Evolutionary conservation across 129 eudicot genomes (phyloP), one percentile per base, ranked within the genome.

Genomic region (Helianthus tuberosus): DNA sequence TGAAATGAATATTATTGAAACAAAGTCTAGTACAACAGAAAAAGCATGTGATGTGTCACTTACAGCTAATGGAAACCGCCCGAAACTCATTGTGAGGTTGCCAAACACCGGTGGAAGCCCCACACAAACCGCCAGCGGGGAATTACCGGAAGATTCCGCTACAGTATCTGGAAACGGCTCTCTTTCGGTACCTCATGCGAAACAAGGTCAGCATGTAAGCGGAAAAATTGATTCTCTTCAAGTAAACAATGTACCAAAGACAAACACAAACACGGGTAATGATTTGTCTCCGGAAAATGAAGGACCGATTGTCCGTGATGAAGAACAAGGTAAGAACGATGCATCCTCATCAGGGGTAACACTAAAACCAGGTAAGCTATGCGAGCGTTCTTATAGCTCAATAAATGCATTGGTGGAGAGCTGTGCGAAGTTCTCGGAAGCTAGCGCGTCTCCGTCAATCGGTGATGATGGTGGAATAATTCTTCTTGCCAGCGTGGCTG

Each of bases 401-500:
- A 86, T 93, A 73, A 90, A 93, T 79, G 96, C 98, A 68, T 83
- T 93, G 64, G 77, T 87, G 17, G 98, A 89, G 66, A 92, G 98
- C 74, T 92, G 98, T 82, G 96, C 73, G 35, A 92, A 89, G 48
- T 80, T 83, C 32, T 89, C 98, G 2, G 98, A 89, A 84, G 88
- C 91, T 17, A 80, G 68, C 64, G 68, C 73, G 8, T 71, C 90
- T 41, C 53, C 86, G 43, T 83, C 90, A 1, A 58, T 73, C 43
- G 96, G 86, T 46, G 98, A 89, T 81, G 92, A 85, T 74, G 77
- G 81, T 76, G 96, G 98, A 10, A 93, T 93, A 87, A 93, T 89
- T 72, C 79, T 93, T 67, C 96, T 93, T 71, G 96, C 98, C 36
- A 93, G 96, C 80, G 98, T 93, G 70, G 98, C 98, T 29, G 86